Evolutionary conservation across 2,329 filamentous ascomycete genomes (phyloP).

Genomic region (Meredithiella fracta): DNA sequence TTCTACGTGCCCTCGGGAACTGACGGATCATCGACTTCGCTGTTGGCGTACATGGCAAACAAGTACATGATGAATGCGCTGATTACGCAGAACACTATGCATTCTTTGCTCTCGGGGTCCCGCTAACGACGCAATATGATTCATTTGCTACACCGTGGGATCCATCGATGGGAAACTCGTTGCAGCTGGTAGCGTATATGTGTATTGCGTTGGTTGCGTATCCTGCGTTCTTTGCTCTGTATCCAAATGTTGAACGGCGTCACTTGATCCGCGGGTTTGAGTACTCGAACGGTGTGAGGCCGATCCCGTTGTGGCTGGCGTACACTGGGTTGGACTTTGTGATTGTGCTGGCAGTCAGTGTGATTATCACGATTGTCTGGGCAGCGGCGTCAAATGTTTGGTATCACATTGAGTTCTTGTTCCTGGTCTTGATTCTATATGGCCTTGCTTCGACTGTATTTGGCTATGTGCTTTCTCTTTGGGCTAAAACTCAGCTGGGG

Average conservation of each 20-base stretch:
- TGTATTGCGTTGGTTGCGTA: conserved; percentile 61
- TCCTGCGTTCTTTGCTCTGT: conserved; percentile 75
- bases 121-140: conserved; percentile 56
- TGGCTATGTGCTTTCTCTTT: conserved; percentile 67
- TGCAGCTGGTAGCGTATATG: conserved; percentile 72
- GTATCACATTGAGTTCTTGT: conserved; percentile 68
- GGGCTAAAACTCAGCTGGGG: conserved; percentile 61
- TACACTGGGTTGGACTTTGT: conserved; percentile 68
- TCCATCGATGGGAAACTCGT: conserved; percentile 49
- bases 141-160: conserved; percentile 60
- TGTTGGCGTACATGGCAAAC: conserved; percentile 56
- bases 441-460: conserved; percentile 61
- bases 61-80: conserved; percentile 40
- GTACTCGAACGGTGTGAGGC: conserved; percentile 79
- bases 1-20: conserved; percentile 48
- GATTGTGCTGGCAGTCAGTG: conserved; percentile 40
- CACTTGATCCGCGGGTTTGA: conserved; percentile 68
- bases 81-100: conserved; percentile 46
- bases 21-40: conserved; percentile 40
- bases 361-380: conserved; percentile 49
- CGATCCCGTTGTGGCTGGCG: conserved; percentile 68
- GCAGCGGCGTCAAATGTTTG: conserved; percentile 47
- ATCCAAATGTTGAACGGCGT: conserved; percentile 70
- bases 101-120: conserved; percentile 48
- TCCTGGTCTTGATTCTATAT: conserved; percentile 65